phyloP scores from a whole-genome alignment of 768 basidiomycete genomes.

The Mycena indigotica region DNA sequence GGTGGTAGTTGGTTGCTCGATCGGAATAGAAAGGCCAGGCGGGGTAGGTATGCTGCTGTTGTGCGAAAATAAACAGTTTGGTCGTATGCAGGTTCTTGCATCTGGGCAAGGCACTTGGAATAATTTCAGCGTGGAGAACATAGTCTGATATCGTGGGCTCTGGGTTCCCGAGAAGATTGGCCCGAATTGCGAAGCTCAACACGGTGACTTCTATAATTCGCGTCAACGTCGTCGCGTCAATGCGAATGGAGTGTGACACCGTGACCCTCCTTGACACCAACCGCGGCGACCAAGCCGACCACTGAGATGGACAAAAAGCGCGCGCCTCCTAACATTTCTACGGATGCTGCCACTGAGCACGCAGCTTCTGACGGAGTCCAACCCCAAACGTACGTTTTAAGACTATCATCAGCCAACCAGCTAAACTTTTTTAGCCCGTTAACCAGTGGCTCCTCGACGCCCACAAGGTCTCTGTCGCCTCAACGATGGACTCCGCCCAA shows the following conservation, averaged over 20 bases:
- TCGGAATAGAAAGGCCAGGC: conserved; percentile 40
- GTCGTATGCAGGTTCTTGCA: conserved; percentile 45
- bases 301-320: background rate
- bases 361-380: conserved; percentile 68
- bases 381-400: conserved; percentile 57
- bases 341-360: conserved; percentile 27
- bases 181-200: background rate
- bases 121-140: conserved; percentile 66
- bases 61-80: conserved; percentile 72
- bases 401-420: background rate
- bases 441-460: conserved; percentile 39
- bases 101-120: conserved; percentile 70
- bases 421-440: conserved; percentile 20
- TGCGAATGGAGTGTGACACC: background rate
- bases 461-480: conserved; percentile 40
- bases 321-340: background rate
- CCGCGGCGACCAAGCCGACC: no score
- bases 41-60: conserved; percentile 37
- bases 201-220: no score
- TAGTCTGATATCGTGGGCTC: conserved; percentile 25
- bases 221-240: background rate
- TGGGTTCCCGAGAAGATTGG: no score
- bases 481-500: conserved; percentile 15
- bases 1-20: conserved; percentile 30
- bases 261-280: no score